Percentiles rank a stretch among this genome's conserved stretches.
phyloP scores from a whole-genome alignment of 2,329 filamentous ascomycete species.

The Phaeosphaeria sp. region DNA sequence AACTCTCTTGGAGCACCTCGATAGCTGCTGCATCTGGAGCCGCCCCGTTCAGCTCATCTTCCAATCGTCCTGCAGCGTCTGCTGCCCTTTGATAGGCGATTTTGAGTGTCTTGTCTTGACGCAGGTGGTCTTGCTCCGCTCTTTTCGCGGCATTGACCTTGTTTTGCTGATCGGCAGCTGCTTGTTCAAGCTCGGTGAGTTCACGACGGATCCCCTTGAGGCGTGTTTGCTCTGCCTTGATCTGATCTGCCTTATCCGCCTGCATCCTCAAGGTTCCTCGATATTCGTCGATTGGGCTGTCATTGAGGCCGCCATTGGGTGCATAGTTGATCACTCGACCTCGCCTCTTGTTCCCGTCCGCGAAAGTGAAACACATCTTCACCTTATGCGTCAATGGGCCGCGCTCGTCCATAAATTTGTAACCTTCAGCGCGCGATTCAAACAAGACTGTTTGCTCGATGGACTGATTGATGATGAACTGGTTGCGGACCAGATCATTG shows the following conservation, averaged over 20 bases:
- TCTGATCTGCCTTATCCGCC: slow-evolving; percentile 73
- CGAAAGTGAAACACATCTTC: slow-evolving; percentile 72
- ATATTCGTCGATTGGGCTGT: slow-evolving; percentile 62
- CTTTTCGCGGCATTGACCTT: slow-evolving; percentile 57
- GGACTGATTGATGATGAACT: slow-evolving; percentile 79
- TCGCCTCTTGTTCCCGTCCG: slow-evolving; percentile 68
- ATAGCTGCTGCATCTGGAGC: slow-evolving; percentile 66
- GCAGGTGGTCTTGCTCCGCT: slow-evolving; percentile 60
- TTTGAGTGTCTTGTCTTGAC: slow-evolving; percentile 57
- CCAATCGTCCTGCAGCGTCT: slow-evolving; percentile 69
- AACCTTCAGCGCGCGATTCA: slow-evolving; percentile 69
- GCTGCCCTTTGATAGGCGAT: slow-evolving; percentile 66
- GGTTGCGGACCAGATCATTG: slow-evolving; percentile 76
- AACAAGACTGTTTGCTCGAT: slow-evolving; percentile 89
- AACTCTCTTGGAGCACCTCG: slow-evolving; percentile 53
- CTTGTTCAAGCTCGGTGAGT: slow-evolving; percentile 31
- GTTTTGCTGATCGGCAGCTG: slow-evolving; percentile 45
- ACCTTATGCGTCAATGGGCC: slow-evolving; percentile 67
- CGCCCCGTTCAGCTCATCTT: slow-evolving; percentile 67
- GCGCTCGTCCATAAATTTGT: slow-evolving; percentile 71
- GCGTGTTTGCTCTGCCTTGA: slow-evolving; percentile 60
- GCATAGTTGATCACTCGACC: slow-evolving; percentile 55
- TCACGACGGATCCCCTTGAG: slow-evolving; percentile 59
- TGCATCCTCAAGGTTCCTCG: slow-evolving; percentile 74
- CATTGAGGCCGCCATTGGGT: slow-evolving; percentile 56